These are phyloP conservation scores for Yarrowia hollandica DNA, from an alignment of 805 yeast species.

Conservation along the genomic window DNA sequence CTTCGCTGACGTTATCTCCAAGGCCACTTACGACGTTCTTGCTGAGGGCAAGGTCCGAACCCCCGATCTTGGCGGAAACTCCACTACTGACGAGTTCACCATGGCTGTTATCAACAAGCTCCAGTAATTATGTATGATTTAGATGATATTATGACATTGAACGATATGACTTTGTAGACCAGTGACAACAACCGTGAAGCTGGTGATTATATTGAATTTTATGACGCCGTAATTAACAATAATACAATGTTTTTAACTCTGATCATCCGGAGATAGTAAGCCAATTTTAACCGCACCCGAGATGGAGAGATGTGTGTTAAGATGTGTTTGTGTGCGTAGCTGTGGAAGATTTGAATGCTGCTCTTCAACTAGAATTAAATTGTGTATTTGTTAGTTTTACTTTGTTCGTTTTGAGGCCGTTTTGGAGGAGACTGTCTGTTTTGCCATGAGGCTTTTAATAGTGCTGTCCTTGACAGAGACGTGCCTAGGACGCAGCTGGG, in stretches of 20 bases:
- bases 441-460: neutral
- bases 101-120: conserved; percentile 80
- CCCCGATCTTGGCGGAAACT: conserved; percentile 85
- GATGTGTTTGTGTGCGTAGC: neutral
- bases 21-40: conserved; percentile 86
- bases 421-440: no score
- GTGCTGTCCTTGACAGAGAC: neutral
- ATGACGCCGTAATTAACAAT: no score
- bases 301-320: neutral
- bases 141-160: conserved; percentile 29
- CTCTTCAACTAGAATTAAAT: no score
- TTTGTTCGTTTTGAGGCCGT: no score
- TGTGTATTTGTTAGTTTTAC: no score
- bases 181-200: no score
- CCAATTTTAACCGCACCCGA: neutral
- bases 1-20: conserved; percentile 80
- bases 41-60: conserved; percentile 86
- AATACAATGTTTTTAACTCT: no score
- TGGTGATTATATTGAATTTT: no score
- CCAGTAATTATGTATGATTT: conserved; percentile 38
- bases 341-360: no score
- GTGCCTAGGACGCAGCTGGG: neutral
- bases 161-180: neutral
- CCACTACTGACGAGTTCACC: conserved; percentile 92
- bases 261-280: conserved; percentile 3